These are phyloP conservation scores for Calonectria honghensis DNA, from an alignment of 2,329 filamentous ascomycete species.

Conservation along the genomic window DNA sequence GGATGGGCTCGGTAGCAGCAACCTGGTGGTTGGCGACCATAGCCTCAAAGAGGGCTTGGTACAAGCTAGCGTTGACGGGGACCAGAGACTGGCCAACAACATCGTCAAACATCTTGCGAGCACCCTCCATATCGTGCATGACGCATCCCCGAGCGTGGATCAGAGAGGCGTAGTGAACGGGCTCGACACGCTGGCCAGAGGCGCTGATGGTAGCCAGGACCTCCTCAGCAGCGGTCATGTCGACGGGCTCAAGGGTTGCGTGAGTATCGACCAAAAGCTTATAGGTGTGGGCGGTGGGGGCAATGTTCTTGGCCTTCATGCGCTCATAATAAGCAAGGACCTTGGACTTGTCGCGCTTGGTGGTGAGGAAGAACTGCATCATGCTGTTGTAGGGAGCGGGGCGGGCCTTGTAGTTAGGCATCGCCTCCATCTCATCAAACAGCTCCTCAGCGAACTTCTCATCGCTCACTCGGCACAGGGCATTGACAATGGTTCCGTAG, in stretches of 20 bases:
- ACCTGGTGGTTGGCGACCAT: slow-evolving; percentile 97
- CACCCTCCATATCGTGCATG: slow-evolving; percentile 90
- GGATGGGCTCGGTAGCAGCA: slow-evolving; percentile 81
- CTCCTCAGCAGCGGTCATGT: slow-evolving; percentile 90
- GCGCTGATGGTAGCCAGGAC: slow-evolving; percentile 86
- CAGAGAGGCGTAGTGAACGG: slow-evolving; percentile 95
- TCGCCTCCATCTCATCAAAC: slow-evolving; percentile 99
- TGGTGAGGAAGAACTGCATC: slow-evolving; percentile 99
- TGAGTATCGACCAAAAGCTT: slow-evolving; percentile 98
- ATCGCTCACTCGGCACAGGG: slow-evolving; percentile 96
- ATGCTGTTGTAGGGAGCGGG: slow-evolving; percentile 99
- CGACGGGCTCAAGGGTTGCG: slow-evolving; percentile 91
- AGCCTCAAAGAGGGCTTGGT: slow-evolving; percentile 96
- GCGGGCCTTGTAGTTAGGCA: slow-evolving; percentile 98
- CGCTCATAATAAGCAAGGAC: slow-evolving; percentile 96
- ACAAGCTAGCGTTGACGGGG: slow-evolving; percentile 87
- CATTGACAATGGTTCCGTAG: slow-evolving; percentile 98
- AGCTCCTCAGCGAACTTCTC: slow-evolving; percentile 98
- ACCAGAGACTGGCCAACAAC: slow-evolving; percentile 82
- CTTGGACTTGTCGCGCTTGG: slow-evolving; percentile 96
- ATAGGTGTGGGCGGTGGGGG: slow-evolving; percentile 96
- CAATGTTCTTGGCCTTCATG: slow-evolving; percentile 90
- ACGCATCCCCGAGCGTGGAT: slow-evolving; percentile 98
- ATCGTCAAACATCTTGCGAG: slow-evolving; percentile 86
- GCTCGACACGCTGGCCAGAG: slow-evolving; percentile 85